Evolutionary conservation across 2,329 filamentous ascomycete species (phyloP), one percentile per base, ranked within the genome.

Genomic region (Arthroderma uncinatum): DNA sequence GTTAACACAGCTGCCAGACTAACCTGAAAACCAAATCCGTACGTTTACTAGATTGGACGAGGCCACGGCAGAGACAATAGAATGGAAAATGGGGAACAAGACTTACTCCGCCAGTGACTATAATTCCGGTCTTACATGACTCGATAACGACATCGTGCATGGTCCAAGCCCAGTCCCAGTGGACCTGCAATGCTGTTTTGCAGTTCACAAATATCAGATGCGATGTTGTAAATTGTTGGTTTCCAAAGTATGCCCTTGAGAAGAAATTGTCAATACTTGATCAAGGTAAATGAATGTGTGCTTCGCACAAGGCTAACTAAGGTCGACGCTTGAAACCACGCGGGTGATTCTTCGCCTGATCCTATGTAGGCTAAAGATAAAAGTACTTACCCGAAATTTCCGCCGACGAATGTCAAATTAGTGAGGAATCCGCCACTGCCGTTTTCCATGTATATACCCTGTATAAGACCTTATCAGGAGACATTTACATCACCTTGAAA

Each of bases 221-320:
- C 2, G 75, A 73, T 16, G 77, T 78, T 0, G 80, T 84, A 60
- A 79, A 80, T 60, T 86, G 84, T 69, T 87, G 83, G 59, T 78
- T 82, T 10, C 82, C 81, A 59, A 81, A 53, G n/a, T 53, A 53
- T 2, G 50, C 50, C 8, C 50, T 53, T 33, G 5, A 16, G 8
- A 2, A 9, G 4, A 9, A 21, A 12, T 16, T 30, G 21, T 28
- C 12, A 42, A 2, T 1, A 4, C 19, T 37, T 37, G 34, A 3
- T 12, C 70, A 64, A 78, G 77, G 53, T n/a, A n/a, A n/a, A 74
- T 37, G 3, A 54, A 37, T 62, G 63, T 62, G 63, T 30, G 28
- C 28, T 30, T 30, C 28, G 28, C 28, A 3, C 3, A 30, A 30
- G 28, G 28, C 3, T 30, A 30, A 30, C 28, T 4, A 3, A 30